Evolutionary conservation across 768 basidiomycete species (phyloP).

Genomic region (Myochromella boudieri): DNA sequence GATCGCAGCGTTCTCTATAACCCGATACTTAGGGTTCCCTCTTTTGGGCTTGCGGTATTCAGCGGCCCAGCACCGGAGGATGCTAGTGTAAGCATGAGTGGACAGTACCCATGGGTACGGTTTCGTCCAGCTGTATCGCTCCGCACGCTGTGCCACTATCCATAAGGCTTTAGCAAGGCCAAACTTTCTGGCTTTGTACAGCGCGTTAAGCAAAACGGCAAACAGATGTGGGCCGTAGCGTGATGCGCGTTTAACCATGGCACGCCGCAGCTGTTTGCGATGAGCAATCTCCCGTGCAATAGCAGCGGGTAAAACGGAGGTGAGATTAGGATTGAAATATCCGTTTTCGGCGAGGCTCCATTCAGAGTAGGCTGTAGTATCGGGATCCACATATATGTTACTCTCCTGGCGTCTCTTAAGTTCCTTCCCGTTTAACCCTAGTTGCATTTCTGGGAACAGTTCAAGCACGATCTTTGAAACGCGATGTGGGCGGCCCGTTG

Average conservation of each 20-base stretch:
- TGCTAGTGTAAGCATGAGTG: conserved; percentile 67
- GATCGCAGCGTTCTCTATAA: too few relatives aligned
- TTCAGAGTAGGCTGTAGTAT: too few relatives aligned
- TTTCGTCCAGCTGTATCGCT: conserved; percentile 49
- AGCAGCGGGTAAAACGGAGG: conserved; percentile 20
- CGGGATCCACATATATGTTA: too few relatives aligned
- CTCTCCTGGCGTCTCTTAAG: too few relatives aligned
- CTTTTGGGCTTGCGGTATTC: too few relatives aligned
- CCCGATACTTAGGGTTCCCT: too few relatives aligned
- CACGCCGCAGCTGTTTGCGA: conserved; percentile 22
- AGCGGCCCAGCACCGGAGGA: too few relatives aligned
- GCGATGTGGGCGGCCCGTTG: conserved; percentile 44
- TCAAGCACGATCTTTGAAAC: conserved; percentile 49
- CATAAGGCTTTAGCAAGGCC: conserved; percentile 65
- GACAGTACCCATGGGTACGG: conserved; percentile 62
- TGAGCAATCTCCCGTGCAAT: conserved; percentile 22
- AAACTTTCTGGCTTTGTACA: conserved; percentile 53
- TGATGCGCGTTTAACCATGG: conserved; percentile 41
- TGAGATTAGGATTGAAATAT: too few relatives aligned
- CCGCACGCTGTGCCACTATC: conserved; percentile 58
- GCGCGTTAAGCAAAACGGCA: conserved; percentile 55
- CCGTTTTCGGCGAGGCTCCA: too few relatives aligned
- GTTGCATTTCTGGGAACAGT: conserved; percentile 60
- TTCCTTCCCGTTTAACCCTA: too few relatives aligned
- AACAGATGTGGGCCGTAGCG: conserved; percentile 61